Percentiles rank a stretch among this genome's conserved stretches.
Conservation (phyloP, 2,329 filamentous ascomycete genomes). For the Paecilomyces sp. region DNA sequence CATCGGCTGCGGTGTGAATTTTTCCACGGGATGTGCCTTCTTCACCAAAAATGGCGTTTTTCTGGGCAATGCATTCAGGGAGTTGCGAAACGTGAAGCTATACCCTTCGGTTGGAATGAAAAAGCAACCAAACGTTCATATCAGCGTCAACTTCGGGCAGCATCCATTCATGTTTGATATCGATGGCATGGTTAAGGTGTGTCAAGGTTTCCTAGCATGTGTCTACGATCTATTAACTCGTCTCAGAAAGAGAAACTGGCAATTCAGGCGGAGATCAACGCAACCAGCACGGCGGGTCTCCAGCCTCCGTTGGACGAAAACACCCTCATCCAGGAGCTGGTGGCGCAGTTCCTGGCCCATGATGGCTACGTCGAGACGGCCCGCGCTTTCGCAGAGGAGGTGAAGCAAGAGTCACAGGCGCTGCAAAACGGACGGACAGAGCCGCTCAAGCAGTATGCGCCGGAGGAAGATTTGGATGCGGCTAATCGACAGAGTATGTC, state of each 20-base stretch:
- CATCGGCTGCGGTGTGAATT: conserved; percentile 60
- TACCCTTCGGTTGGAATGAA: conserved; percentile 60
- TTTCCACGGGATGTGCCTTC: conserved; percentile 53
- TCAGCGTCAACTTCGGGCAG: conserved; percentile 58
- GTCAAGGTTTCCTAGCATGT: conserved; percentile 2
- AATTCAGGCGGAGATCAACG: conserved; percentile 56
- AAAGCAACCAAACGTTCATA: conserved; percentile 50
- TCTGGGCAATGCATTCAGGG: conserved; percentile 47
- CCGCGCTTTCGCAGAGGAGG: conserved; percentile 76
- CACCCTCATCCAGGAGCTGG: conserved; percentile 71
- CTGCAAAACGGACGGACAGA: conserved; percentile 52
- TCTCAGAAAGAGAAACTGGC: conserved; percentile 53
- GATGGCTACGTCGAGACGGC: conserved; percentile 95
- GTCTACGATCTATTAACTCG: conserved; percentile 5
- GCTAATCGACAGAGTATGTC: conserved; percentile 72
- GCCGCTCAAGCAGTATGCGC: conserved; percentile 53
- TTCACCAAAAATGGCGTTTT: conserved; percentile 59
- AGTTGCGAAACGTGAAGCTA: conserved; percentile 35
- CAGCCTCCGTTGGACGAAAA: conserved; percentile 63
- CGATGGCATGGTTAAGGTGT: conserved; percentile 72
- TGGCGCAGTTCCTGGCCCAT: conserved; percentile 84
- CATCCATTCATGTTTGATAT: conserved; percentile 86
- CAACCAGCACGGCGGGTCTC: conserved; percentile 51
- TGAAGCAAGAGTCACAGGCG: conserved; percentile 64
- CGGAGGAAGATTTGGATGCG: conserved; percentile 78